These are phyloP conservation scores for Amanita brunnescens DNA, from an alignment of 768 basidiomycete species.

Conservation along the genomic window DNA sequence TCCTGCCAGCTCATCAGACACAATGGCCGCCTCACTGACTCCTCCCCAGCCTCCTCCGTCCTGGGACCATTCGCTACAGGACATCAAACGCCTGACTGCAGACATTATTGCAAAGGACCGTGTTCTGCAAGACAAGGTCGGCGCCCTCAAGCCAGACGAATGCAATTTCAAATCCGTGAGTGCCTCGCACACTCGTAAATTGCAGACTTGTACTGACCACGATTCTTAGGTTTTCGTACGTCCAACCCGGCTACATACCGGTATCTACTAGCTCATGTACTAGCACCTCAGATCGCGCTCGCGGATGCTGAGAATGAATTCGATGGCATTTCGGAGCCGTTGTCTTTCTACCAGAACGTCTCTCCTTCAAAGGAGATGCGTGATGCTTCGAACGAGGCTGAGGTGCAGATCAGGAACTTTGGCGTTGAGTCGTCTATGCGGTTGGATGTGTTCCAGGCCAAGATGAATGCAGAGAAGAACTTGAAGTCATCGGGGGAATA, in stretches of 20 bases:
- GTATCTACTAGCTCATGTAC: neutral
- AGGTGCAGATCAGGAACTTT: conserved; percentile 62
- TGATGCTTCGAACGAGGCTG: conserved; percentile 71
- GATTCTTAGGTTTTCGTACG: conserved; percentile 62
- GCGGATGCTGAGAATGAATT: conserved; percentile 50
- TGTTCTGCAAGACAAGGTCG: conserved; percentile 48
- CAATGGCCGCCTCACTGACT: conserved; percentile 37
- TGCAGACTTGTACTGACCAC: conserved; percentile 3
- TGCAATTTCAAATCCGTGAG: conserved; percentile 63
- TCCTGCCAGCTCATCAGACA: conserved; percentile 18
- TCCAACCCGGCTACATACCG: conserved; percentile 12
- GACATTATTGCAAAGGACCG: conserved; percentile 50
- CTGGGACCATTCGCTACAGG: conserved; percentile 61
- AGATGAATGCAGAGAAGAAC: conserved; percentile 61
- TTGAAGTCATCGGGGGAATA: conserved; percentile 52
- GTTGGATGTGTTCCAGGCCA: conserved; percentile 69
- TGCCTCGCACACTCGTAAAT: conserved; percentile 4
- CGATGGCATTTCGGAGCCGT: conserved; percentile 44
- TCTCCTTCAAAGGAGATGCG: conserved; percentile 67
- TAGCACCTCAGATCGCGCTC: conserved; percentile 40
- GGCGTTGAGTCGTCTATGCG: conserved; percentile 75
- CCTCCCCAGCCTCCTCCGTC: conserved; percentile 59
- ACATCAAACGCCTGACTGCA: conserved; percentile 49
- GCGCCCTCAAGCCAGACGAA: conserved; percentile 43
- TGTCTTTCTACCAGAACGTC: conserved; percentile 78